A percentile compares a stretch with the other conserved stretches of the same genome.
phyloP scores from a whole-genome alignment of 257 asterid genomes.

The Asclepias syriaca region DNA sequence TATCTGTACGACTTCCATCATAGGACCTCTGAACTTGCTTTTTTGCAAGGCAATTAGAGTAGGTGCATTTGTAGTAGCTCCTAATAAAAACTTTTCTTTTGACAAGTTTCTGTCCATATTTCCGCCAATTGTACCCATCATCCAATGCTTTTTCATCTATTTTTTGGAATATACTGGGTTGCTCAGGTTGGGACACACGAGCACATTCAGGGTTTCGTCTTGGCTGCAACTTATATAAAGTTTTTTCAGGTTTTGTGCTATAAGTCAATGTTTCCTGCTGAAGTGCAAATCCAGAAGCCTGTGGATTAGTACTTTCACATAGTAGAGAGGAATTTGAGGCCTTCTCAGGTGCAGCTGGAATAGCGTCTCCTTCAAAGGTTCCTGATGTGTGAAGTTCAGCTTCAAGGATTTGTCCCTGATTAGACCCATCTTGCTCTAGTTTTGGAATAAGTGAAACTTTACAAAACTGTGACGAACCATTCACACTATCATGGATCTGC shows the following conservation, averaged over 20 bases:
- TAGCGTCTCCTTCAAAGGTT: conserved; percentile 19
- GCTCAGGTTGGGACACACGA: conserved; percentile 21
- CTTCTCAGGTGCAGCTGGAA: conserved; percentile 18
- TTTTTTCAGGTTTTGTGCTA: conserved; percentile 24
- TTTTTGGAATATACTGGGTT: conserved; percentile 19
- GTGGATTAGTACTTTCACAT: conserved; percentile 25
- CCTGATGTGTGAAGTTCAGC: conserved; percentile 21
- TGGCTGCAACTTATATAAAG: conserved; percentile 38
- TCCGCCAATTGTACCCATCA: conserved; percentile 95
- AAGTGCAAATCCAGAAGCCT: conserved; percentile 23
- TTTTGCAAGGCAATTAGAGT: conserved; percentile 62
- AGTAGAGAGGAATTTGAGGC: conserved; percentile 24
- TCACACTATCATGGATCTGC: conserved; percentile 24
- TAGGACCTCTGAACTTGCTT: conserved; percentile 85
- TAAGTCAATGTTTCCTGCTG: conserved; percentile 29
- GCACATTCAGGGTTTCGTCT: conserved; percentile 36
- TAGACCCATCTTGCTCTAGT: conserved; percentile 29
- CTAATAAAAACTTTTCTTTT: conserved; percentile 81
- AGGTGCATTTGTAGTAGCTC: conserved; percentile 85
- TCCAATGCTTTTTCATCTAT: conserved; percentile 49
- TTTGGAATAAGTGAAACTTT: conserved; percentile 35
- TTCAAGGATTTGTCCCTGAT: conserved; percentile 28
- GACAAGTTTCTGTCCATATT: conserved; percentile 91
- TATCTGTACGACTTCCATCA: conserved; percentile 60
- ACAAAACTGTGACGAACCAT: conserved; percentile 28